These are phyloP conservation scores for Trichocomaceae sp. DNA, from an alignment of 2,329 filamentous ascomycete species.

Conservation along the genomic window DNA sequence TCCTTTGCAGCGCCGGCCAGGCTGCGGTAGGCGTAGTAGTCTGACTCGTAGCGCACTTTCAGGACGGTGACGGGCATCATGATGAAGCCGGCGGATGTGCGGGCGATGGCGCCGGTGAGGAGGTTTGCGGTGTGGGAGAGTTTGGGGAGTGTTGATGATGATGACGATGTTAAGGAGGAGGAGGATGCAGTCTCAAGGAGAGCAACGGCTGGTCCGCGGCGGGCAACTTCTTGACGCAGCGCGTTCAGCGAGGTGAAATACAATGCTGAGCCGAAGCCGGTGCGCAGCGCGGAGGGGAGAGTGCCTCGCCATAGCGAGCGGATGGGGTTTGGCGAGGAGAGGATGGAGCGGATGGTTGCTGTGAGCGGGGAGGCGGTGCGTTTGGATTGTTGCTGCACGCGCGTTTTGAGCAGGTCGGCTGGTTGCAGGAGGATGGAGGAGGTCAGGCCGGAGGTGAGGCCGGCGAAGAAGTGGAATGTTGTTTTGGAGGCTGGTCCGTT, in stretches of 20 bases:
- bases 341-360: conserved; percentile 62
- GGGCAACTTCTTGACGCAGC: conserved; percentile 62
- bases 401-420: conserved; percentile 91
- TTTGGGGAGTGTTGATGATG: conserved; percentile 70
- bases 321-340: conserved; percentile 59
- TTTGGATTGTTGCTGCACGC: conserved; percentile 86
- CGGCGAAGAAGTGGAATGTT: conserved; percentile 78
- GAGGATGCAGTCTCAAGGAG: conserved; percentile 23
- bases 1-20: conserved; percentile 65
- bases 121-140: conserved; percentile 81
- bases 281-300: conserved; percentile 84
- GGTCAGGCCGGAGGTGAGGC: conserved; percentile 76
- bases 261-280: conserved; percentile 83
- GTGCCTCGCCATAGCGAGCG: conserved; percentile 86
- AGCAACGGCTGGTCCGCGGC: conserved; percentile 31
- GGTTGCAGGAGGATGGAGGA: conserved; percentile 90
- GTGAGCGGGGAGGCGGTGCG: conserved; percentile 61
- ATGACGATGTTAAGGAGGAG: conserved; percentile 18
- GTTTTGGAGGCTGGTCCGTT: conserved; percentile 34
- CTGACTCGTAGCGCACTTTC: conserved; percentile 93
- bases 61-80: conserved; percentile 96
- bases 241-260: conserved; percentile 89
- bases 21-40: conserved; percentile 74
- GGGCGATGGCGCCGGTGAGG: conserved; percentile 72
- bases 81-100: conserved; percentile 79